Conservation (phyloP, 345 rosid species). For the Fremontodendron californicum region DNA sequence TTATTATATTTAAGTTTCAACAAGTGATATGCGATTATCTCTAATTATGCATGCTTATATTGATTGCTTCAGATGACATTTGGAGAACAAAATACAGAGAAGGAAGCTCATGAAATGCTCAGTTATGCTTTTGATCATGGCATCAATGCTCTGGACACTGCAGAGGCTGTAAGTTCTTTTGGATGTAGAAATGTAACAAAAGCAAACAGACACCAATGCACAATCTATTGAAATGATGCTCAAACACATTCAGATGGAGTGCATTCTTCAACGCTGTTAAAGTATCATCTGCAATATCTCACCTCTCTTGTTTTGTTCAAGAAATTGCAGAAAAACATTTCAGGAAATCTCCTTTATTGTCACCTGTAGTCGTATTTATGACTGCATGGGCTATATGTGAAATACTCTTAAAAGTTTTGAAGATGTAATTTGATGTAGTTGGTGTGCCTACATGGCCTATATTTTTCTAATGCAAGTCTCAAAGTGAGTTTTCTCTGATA, state of each 20-base stretch:
- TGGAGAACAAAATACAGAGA: slow-evolving; percentile 85
- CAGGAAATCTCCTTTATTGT: neutral
- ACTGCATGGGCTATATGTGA: neutral
- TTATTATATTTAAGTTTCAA: too few relatives aligned
- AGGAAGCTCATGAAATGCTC: slow-evolving; percentile 79
- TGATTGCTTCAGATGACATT: slow-evolving; percentile 69
- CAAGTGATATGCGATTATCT: neutral
- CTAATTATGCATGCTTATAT: slow-evolving; percentile 2
- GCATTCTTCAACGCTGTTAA: neutral
- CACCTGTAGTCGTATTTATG: neutral
- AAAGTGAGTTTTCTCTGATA: neutral
- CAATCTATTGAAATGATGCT: neutral
- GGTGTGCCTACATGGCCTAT: neutral
- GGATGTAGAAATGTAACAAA: neutral
- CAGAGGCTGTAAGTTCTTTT: slow-evolving; percentile 64
- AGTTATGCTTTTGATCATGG: slow-evolving; percentile 67
- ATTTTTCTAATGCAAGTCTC: neutral
- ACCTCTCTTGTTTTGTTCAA: neutral
- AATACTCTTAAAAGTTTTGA: neutral
- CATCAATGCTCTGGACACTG: slow-evolving; percentile 72
- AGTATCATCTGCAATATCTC: neutral
- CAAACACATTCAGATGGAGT: neutral
- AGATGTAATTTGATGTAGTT: neutral
- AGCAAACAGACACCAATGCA: neutral
- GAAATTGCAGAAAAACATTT: neutral